Evolutionary conservation across 148 eudicot species (phyloP), one percentile per base, ranked within the genome.

Genomic region (Chenopodium berlandieri): DNA sequence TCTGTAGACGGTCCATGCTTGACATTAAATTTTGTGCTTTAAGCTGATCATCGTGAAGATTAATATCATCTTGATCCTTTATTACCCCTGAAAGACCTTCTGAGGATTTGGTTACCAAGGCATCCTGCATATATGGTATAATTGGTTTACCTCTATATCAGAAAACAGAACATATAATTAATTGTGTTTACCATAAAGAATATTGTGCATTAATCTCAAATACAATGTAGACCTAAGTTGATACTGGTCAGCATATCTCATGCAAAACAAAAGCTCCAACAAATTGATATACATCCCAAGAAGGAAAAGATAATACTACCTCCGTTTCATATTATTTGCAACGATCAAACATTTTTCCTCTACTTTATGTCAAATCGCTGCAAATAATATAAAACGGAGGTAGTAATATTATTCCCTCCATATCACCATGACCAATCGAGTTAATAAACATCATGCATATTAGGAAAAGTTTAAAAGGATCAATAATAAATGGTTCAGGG

Each of bases 1-100:
- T 89, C 11, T 90, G 94, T 76, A 96, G 82, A 64, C 90, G 91
- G 75, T 94, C 93, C 87, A 96, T 90, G 90, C 92, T 89, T 72
- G 94, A 94, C 85, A 77, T 88, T 83, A 96, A 82, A 64, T 78
- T 86, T 81, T 84, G 83, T 23, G 89, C 82, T 82, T 85, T 87
- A 47, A 88, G 82, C 83, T 86, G 89, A 71, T 87, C 86, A 54
- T 83, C 66, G 47, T 71, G 79, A 82, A 86, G 82, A 74, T 50
- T 62, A 66, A 58, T 62, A 66, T 76, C 72, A 16, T 52, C 83
- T 82, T 84, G 81, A 75, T 69, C 72, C 76, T 80, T 63, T 74
- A 77, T 77, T 75, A 84, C 47, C 70, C 82, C 86, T 50, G 85
- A 50, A 71, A 69, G 79, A 40, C 70, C 89, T 82, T 81, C 83